These are phyloP conservation scores for Kuraishia capsulata DNA, from an alignment of 805 yeast genomes.

Conservation along the genomic window DNA sequence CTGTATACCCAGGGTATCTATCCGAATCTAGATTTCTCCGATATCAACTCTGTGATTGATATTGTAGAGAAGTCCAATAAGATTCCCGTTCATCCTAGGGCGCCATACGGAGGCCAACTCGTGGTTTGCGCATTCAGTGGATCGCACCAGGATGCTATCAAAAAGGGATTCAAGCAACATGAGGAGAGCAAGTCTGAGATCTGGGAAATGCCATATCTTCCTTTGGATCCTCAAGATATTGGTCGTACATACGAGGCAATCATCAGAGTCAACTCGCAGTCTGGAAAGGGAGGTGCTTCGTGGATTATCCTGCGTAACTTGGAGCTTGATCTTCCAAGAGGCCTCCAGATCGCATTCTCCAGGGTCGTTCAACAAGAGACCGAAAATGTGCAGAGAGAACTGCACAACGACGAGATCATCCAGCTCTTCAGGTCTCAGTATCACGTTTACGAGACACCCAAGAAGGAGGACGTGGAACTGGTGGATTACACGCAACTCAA, in stretches of 20 bases:
- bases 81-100: slow-evolving; percentile 64
- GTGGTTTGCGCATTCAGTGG: slow-evolving; percentile 78
- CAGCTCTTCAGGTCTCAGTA: slow-evolving; percentile 46
- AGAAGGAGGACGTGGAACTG: slow-evolving; percentile 4
- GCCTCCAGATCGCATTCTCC: slow-evolving; percentile 61
- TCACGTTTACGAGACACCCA: slow-evolving; percentile 29
- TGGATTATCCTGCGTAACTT: slow-evolving; percentile 67
- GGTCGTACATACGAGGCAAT: slow-evolving; percentile 79
- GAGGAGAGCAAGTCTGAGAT: slow-evolving; percentile 35
- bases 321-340: slow-evolving; percentile 69
- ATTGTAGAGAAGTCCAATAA: slow-evolving; percentile 71
- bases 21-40: slow-evolving; percentile 65
- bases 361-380: slow-evolving; percentile 55
- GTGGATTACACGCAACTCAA: slow-evolving; percentile 9
- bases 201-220: slow-evolving; percentile 72
- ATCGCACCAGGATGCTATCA: slow-evolving; percentile 28
- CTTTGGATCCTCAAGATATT: slow-evolving; percentile 73
- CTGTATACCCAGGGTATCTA: slow-evolving; percentile 71
- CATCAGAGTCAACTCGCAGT: slow-evolving; percentile 75
- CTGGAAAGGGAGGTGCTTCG: slow-evolving; percentile 87
- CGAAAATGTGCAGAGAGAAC: slow-evolving; percentile 59
- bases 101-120: slow-evolving; percentile 74
- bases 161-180: slow-evolving; percentile 33
- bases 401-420: slow-evolving; percentile 58
- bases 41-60: slow-evolving; percentile 55